A percentile compares a stretch with the other conserved stretches of the same genome.
phyloP scores from a whole-genome alignment of 176 grass and related monocot genomes.

The Zea mays region Zm-B73-REFERENCE-NAM-5.0 NC_050097.1:170567001-170567500 shows the following conservation, averaged over 20 bases:
- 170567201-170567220: slow-evolving; percentile 71
- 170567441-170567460: slow-evolving; percentile 80
- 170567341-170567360: neutral
- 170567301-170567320: slow-evolving; percentile 9
- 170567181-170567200: slow-evolving; percentile 37
- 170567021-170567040: too few species aligned
- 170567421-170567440: slow-evolving; percentile 92
- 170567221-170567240: slow-evolving; percentile 66
- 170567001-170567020: too few species aligned
- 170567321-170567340: slow-evolving; percentile 15
- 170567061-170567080: slow-evolving; percentile 6
- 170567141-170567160: slow-evolving; percentile 67
- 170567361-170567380: slow-evolving; percentile 42
- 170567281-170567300: slow-evolving; percentile 68
- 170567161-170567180: slow-evolving; percentile 47
- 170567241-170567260: slow-evolving; percentile 66
- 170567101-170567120: slow-evolving; percentile 64
- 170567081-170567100: slow-evolving; percentile 30
- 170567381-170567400: slow-evolving; percentile 36
- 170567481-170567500: slow-evolving; percentile 73
- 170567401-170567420: slow-evolving; percentile 70
- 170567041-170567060: too few species aligned
- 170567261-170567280: slow-evolving; percentile 56
- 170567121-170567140: slow-evolving; percentile 72
- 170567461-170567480: slow-evolving; percentile 46